Conservation (phyloP, 306 rosid species). For the Notholithocarpus densiflorus region DNA sequence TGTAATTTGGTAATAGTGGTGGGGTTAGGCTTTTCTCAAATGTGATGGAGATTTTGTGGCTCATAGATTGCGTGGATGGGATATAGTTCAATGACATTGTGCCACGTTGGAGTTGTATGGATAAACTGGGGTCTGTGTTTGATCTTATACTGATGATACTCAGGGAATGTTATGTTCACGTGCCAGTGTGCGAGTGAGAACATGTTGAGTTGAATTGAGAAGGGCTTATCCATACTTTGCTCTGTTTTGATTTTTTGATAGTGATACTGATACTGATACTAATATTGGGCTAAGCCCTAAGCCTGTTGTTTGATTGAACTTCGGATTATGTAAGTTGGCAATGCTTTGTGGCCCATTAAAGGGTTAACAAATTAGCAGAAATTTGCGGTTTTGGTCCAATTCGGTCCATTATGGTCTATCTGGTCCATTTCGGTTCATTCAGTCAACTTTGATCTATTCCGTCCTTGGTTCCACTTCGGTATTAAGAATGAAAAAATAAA, state of each 20-base stretch:
- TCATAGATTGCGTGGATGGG: conserved; percentile 40
- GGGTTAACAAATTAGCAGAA: no score
- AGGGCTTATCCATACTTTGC: no score
- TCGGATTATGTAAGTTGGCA: neutral
- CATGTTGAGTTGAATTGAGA: neutral
- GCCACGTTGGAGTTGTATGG: conserved; percentile 51
- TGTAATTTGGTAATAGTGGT: conserved; percentile 4
- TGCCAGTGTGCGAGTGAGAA: neutral
- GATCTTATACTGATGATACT: neutral
- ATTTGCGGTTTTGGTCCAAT: no score
- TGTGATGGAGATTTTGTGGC: conserved; percentile 25
- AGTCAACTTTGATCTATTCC: no score
- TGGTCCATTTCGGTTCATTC: no score
- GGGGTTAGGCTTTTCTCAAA: neutral
- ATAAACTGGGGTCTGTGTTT: conserved; percentile 59
- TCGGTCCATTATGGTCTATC: no score
- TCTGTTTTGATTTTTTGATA: no score
- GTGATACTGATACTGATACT: neutral
- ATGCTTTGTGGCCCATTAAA: neutral
- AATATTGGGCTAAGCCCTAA: neutral
- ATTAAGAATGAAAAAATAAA: no score
- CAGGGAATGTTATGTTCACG: neutral
- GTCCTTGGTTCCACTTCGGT: no score
- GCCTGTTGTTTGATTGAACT: neutral
- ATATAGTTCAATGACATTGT: conserved; percentile 42